phyloP scores from a whole-genome alignment of 1,139 yeast genomes.

The Diutina sp. region DNA sequence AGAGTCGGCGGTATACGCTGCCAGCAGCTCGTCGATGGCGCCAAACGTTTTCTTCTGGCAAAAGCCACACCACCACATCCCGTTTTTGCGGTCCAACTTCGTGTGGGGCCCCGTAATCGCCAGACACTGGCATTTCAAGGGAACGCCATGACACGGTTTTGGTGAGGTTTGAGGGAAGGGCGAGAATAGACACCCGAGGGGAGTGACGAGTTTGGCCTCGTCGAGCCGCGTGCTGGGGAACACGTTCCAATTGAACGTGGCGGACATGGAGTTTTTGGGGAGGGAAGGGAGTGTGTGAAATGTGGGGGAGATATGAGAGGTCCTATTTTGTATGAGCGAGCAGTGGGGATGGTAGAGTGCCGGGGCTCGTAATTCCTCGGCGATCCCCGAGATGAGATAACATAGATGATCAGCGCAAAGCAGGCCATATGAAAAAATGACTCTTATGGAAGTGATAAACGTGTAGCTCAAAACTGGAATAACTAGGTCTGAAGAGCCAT shows the following conservation, averaged over 20 bases:
- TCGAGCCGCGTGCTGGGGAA: conserved; percentile 31
- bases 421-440: too few species aligned
- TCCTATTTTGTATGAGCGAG: neutral
- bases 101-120: conserved; percentile 11
- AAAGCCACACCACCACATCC: conserved; percentile 31
- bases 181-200: conserved; percentile 25
- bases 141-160: conserved; percentile 4
- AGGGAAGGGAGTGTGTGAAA: neutral
- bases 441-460: too few species aligned
- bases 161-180: conserved; percentile 12
- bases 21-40: neutral
- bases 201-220: conserved; percentile 18
- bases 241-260: conserved; percentile 40
- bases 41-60: conserved; percentile 14
- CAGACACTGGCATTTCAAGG: conserved; percentile 6
- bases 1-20: neutral
- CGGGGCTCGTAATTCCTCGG: neutral
- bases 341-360: neutral
- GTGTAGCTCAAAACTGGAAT: too few species aligned
- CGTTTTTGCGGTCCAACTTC: conserved; percentile 17
- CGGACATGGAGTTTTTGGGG: neutral
- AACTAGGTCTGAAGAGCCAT: too few species aligned
- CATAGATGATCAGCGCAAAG: too few species aligned
- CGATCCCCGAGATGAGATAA: too few species aligned
- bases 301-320: neutral